phyloP scores from a whole-genome alignment of 257 asterid genomes.

The Scutellaria minor region DNA sequence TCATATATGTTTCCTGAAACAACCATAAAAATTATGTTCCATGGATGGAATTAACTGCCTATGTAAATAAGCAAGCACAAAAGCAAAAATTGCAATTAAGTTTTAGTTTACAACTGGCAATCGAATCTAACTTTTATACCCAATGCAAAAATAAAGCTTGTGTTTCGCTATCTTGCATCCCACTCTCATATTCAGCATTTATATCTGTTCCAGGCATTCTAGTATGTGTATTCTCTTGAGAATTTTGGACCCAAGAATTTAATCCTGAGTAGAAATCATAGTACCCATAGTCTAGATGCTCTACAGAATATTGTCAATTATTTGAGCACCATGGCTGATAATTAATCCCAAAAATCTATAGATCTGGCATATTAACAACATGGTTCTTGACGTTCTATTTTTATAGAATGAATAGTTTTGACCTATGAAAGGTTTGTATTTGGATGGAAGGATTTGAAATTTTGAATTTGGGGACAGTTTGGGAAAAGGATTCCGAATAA shows the following conservation, averaged over 20 bases:
- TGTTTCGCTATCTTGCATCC: background rate
- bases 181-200: constrained; percentile 5
- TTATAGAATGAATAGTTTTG: background rate
- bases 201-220: background rate
- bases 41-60: background rate
- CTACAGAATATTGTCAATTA: background rate
- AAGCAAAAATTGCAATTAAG: constrained; percentile 2
- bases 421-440: background rate
- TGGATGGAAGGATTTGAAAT: background rate
- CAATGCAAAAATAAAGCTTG: constrained; percentile 2
- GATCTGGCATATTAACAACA: constrained; percentile 9
- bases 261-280: background rate
- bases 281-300: constrained; percentile 7
- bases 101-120: background rate
- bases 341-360: constrained; percentile 3
- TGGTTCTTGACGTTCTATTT: constrained; percentile 10
- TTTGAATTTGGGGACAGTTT: background rate
- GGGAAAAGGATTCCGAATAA: constrained; percentile 1
- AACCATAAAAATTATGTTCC: background rate
- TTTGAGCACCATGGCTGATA: background rate
- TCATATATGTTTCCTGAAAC: constrained; percentile 4
- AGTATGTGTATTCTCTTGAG: background rate
- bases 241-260: constrained; percentile 4
- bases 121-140: background rate
- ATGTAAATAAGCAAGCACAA: background rate